Evolutionary conservation across 768 basidiomycete species (phyloP), one percentile per base, ranked within the genome.

Genomic region (Boletus sp.): DNA sequence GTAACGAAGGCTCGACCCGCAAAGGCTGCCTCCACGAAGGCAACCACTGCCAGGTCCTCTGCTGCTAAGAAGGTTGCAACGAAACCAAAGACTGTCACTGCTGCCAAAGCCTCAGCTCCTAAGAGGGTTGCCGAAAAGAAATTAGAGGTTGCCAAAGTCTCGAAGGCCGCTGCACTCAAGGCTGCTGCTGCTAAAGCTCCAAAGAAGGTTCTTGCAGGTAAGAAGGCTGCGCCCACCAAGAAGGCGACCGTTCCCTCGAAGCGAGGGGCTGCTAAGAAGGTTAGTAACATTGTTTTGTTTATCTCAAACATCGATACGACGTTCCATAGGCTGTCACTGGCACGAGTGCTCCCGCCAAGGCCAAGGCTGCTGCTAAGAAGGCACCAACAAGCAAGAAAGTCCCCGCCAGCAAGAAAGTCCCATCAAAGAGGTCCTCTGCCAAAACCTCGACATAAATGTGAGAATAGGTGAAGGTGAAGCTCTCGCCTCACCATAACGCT

Each of bases 191-290:
- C 59, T 24, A 70, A 69, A 50, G 57, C 73, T 39, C 61, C 73
- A 10, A 70, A 66, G 73, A 74, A 74, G 51, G 55, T 64, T n/a
- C 56, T 73, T 24, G 70, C 71, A 10, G 64, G 70, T 36, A 73
- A 64, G 65, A 72, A 58, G 72, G 63, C 47, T 42, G 67, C 69
- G 10, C 55, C 75, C 9, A 48, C 61, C 30, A 82, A 80, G 74
- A 80, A 80, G 70, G 68, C 65, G 0, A 64, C 70, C 6, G 51
- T 73, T 5, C 59, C 77, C 35, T 72, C 80, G 46, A 83, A 80
- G 68, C 76, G 83, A 35, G 83, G 78, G 33, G 46, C 77, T 1
- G 83, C 80, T 9, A 90, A 89, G 79, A 90, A 88, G 83, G 85
- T 85, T 44, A 37, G 62, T 58, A 1, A 17, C 37, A 33, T 50